Percentiles rank a stretch among this genome's conserved stretches.
Evolutionary conservation across 2,329 filamentous ascomycete species (phyloP).

Genomic region (Hirsutella rhossiliensis): DNA sequence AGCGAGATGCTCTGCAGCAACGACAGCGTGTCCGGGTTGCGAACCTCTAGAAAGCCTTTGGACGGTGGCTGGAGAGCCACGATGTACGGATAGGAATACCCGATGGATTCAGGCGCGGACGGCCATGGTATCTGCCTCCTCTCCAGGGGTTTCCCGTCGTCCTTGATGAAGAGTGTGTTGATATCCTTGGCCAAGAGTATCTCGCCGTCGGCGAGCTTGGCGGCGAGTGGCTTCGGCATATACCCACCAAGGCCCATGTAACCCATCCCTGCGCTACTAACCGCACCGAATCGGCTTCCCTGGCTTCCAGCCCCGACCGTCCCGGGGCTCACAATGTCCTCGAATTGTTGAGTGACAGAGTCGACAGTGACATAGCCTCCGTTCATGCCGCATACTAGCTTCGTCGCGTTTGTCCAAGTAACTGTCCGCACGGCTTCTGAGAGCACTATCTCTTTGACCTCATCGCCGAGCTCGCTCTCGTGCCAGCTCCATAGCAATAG

Average conservation of each 20-base stretch:
- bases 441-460: constrained; percentile 66
- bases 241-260: constrained; percentile 92
- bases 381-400: constrained; percentile 81
- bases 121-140: constrained; percentile 90
- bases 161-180: constrained; percentile 84
- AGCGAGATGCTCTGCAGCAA: constrained; percentile 76
- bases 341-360: constrained; percentile 58
- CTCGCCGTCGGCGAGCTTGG: constrained; percentile 70
- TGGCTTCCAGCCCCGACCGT: constrained; percentile 52
- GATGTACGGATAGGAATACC: constrained; percentile 95
- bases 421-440: constrained; percentile 77
- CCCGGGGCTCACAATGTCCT: constrained; percentile 70
- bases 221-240: constrained; percentile 80
- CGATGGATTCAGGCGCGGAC: constrained; percentile 75
- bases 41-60: constrained; percentile 77
- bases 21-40: constrained; percentile 87
- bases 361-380: constrained; percentile 85
- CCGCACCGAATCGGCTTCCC: constrained; percentile 66
- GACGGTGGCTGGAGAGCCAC: constrained; percentile 72
- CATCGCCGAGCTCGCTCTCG: constrained; percentile 72
- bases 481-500: constrained; percentile 92
- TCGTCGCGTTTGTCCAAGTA: constrained; percentile 82
- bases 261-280: constrained; percentile 79
- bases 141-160: constrained; percentile 68
- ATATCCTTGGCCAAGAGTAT: constrained; percentile 95